These are phyloP conservation scores for Neurospora sp. DNA, from an alignment of 495 filamentous ascomycete species.

Conservation along the genomic window DNA sequence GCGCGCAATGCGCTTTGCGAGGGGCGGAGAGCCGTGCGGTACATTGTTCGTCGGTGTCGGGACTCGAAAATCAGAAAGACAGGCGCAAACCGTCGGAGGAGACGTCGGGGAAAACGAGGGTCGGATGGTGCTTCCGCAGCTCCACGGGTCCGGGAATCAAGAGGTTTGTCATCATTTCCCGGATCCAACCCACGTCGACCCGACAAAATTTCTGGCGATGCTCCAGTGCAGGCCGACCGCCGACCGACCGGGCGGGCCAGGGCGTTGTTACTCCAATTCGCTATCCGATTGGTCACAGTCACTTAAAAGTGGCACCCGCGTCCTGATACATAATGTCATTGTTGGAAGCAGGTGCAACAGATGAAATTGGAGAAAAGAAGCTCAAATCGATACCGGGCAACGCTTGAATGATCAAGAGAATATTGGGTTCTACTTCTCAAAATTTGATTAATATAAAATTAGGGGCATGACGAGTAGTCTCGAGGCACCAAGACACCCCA, in stretches of 20 bases:
- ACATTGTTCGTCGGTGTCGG: slow-evolving; percentile 37
- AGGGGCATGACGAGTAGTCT: neutral
- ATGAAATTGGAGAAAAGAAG: neutral
- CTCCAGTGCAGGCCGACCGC: neutral
- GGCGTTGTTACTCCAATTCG: neutral
- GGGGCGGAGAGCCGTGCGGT: slow-evolving; percentile 48
- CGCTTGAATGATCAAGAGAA: neutral
- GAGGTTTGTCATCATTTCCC: slow-evolving; percentile 17
- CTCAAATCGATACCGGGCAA: neutral
- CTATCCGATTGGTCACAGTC: neutral
- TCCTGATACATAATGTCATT: neutral
- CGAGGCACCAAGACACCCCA: neutral
- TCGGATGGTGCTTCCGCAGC: slow-evolving; percentile 6
- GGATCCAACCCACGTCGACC: slow-evolving; percentile 1
- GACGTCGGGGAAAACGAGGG: slow-evolving; percentile 7
- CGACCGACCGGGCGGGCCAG: neutral
- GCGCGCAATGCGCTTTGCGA: slow-evolving; percentile 39
- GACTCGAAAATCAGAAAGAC: neutral
- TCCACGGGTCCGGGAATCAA: slow-evolving; percentile 1
- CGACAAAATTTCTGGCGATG: slow-evolving; percentile 20
- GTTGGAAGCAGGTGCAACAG: neutral
- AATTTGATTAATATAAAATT: neutral
- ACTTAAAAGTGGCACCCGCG: neutral
- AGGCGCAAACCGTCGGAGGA: neutral
- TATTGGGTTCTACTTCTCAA: neutral